These are phyloP conservation scores for Torrubiellomyces zombiae DNA, from an alignment of 2,329 filamentous ascomycete genomes.

Conservation along the genomic window DNA sequence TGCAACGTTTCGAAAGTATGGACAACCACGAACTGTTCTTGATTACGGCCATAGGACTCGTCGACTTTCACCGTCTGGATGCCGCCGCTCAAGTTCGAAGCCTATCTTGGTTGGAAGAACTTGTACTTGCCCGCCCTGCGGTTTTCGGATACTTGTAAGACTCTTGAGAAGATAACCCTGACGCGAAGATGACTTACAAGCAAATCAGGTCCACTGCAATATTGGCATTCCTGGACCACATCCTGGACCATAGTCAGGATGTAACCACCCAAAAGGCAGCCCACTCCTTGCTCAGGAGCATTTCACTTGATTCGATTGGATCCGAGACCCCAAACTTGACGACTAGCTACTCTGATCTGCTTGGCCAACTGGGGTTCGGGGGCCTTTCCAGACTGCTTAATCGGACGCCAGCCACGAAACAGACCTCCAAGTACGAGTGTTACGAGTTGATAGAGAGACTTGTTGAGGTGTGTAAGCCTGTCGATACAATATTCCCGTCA, in stretches of 20 bases:
- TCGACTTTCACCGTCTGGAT: constrained; percentile 50
- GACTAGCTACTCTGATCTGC: constrained; percentile 30
- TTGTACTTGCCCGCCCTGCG: constrained; percentile 35
- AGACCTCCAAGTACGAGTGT: constrained; percentile 33
- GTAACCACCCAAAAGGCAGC: constrained; percentile 41
- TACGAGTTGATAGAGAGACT: constrained; percentile 40
- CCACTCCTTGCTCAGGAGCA: constrained; percentile 39
- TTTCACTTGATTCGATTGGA: constrained; percentile 38
- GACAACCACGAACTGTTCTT: constrained; percentile 46
- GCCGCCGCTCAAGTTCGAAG: constrained; percentile 43
- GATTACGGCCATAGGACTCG: constrained; percentile 44
- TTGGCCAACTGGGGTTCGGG: constrained; percentile 45
- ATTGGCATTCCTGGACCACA: constrained; percentile 43
- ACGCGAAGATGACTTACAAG: constrained; percentile 5
- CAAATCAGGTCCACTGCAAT: constrained; percentile 38
- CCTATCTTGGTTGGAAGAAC: constrained; percentile 40
- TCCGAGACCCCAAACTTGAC: constrained; percentile 28
- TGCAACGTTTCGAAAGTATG: constrained; percentile 24
- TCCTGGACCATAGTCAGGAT: constrained; percentile 47
- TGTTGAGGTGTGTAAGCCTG: too few relatives aligned
- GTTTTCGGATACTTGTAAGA: constrained; percentile 44
- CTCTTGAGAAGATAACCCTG: too few relatives aligned
- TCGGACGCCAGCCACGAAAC: constrained; percentile 28
- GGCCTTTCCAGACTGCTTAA: constrained; percentile 44
- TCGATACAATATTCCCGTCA: too few relatives aligned